Percentiles rank a stretch among this genome's conserved stretches.
These are phyloP conservation scores for Pleurotus tuber-regium DNA, from an alignment of 768 basidiomycete genomes.

Conservation along the genomic window DNA sequence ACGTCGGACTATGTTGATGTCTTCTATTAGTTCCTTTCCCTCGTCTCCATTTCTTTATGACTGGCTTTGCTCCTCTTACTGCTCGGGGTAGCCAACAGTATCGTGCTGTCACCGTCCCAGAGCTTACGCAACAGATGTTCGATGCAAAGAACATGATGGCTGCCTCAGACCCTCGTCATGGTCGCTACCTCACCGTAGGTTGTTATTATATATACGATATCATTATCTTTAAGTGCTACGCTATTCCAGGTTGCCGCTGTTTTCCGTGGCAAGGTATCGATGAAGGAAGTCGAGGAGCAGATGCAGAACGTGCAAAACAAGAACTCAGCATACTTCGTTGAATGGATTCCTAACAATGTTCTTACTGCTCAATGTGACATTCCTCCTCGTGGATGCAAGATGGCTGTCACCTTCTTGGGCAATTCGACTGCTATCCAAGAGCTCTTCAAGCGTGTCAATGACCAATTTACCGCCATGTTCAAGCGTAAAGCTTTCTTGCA, in stretches of 20 bases:
- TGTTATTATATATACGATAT: not conserved
- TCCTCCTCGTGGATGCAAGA: conserved; percentile 91
- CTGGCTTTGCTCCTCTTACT: conserved; percentile 92
- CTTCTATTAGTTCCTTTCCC: conserved; percentile 82
- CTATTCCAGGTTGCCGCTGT: conserved; percentile 74
- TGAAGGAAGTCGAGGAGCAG: conserved; percentile 99
- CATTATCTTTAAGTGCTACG: not conserved
- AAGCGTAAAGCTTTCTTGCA: conserved; percentile 98
- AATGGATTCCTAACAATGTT: conserved; percentile 99
- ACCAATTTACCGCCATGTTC: conserved; percentile 99
- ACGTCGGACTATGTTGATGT: not conserved
- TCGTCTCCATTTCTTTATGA: conserved; percentile 99
- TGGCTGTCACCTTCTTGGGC: conserved; percentile 96
- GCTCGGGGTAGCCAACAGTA: conserved; percentile 93
- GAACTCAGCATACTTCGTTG: conserved; percentile 97
- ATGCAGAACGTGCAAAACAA: conserved; percentile 98
- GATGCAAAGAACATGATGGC: conserved; percentile 99
- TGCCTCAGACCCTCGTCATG: conserved; percentile 94
- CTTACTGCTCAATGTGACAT: conserved; percentile 98
- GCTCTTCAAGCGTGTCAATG: conserved; percentile 97
- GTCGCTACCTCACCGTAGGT: conserved; percentile 92
- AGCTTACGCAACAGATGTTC: conserved; percentile 99
- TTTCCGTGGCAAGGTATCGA: conserved; percentile 99
- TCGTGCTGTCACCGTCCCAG: conserved; percentile 95
- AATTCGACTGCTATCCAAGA: conserved; percentile 98